Conservation (phyloP, 371 early-diverging fungal genomes). For the Rhizomucor miehei region DNA sequence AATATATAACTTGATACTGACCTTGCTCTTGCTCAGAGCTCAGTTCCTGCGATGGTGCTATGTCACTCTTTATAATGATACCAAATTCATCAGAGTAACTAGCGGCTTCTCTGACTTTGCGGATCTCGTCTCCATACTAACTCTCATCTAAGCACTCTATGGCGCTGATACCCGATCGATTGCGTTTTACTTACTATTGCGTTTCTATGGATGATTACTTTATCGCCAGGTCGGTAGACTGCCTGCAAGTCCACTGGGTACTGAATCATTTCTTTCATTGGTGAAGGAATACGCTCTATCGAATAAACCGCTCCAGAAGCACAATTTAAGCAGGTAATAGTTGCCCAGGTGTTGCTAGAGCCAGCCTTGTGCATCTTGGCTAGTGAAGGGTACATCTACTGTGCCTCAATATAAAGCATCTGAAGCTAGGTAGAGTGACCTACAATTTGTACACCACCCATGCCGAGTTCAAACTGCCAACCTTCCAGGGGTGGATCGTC, state of each 20-base stretch:
- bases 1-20: not conserved
- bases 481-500: conserved; percentile 26
- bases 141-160: too few relatives aligned
- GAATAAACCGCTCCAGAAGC: conserved; percentile 32
- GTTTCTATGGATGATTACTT: conserved; percentile 16
- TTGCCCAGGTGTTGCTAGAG: conserved; percentile 15
- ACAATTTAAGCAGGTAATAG: conserved; percentile 35
- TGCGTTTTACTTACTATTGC: conserved; percentile 11
- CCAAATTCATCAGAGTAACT: conserved; percentile 24
- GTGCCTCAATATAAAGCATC: too few relatives aligned
- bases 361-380: conserved; percentile 8
- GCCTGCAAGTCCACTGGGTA: conserved; percentile 12
- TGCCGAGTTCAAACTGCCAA: conserved; percentile 37
- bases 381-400: conserved; percentile 8
- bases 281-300: conserved; percentile 8
- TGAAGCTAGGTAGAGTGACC: conserved; percentile 4
- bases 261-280: not conserved
- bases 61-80: conserved; percentile 20
- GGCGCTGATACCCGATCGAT: not conserved
- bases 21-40: conserved; percentile 1
- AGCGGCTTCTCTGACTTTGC: conserved; percentile 9
- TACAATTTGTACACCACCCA: conserved; percentile 39
- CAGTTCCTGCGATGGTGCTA: conserved; percentile 1
- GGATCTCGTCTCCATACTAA: conserved; percentile 22
- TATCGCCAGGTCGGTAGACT: conserved; percentile 15